Base-by-base conservation (phyloP, 805 yeast genomes). In the Yarrowia sp. region DNA sequence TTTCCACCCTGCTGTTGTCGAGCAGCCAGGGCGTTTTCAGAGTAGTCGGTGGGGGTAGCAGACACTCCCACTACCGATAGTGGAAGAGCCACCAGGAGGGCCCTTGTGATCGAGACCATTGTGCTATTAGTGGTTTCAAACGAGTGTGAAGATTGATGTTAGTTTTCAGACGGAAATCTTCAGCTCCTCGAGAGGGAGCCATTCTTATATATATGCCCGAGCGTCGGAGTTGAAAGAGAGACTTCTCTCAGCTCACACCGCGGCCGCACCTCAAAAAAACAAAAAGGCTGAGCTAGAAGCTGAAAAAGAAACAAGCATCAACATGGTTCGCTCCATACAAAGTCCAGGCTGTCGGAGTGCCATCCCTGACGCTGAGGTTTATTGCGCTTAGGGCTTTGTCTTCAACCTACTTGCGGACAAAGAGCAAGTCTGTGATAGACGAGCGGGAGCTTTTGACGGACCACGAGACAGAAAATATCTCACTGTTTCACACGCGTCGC, bases 1-100 rank as follows among this genome's bases (percentile, higher is more conserved):
- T 38, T 38, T 9, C 40, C 40, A 19, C 41, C 10, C 9, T 15
- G 19, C 26, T 63, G 55, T 12, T 49, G 56, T 38, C 67, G 46
- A 14, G 48, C 67, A 26, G 40, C 22, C 7, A 63, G 56, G 40
- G 15, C 56, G 40, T 48, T 38, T 56, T 63, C 15, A 8, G 45
- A 48, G 40, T 48, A 48, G 67, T 63, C 15, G 11, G 45, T 48
- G 2, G 67, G 67, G 36, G 56, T 48, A 26, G 67, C 67, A 0
- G 45, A 3, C 8, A 48, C 67, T 12, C 67, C 67, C 35, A 63
- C 38, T n/a, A 46, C 67, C 32, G 32, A 26, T 16, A 63, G 48
- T 11, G 67, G 67, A n/a, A 63, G 56, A 10, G 56, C 55, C 55
- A 63, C 56, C 36, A 63, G 38, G 7, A 63, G 56, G 40, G 56